phyloP scores from a whole-genome alignment of 306 rosid genomes.

The Castanea mollissima region DNA sequence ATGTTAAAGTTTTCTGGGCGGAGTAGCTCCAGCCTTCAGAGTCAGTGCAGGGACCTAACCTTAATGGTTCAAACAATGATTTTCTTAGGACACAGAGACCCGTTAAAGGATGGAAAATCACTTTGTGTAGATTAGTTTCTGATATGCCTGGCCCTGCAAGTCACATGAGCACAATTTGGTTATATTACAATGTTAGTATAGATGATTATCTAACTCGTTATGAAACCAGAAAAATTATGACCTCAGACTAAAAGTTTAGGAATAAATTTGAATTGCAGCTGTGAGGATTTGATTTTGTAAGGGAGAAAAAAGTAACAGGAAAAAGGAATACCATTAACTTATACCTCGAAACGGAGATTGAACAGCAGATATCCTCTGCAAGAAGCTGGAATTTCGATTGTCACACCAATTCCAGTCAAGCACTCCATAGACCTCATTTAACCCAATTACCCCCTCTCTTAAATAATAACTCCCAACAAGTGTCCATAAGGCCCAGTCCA shows the following conservation, averaged over 20 bases:
- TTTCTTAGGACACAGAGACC: slow-evolving; percentile 61
- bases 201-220: no score
- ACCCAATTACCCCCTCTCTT: slow-evolving; percentile 65
- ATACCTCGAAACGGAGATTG: slow-evolving; percentile 85
- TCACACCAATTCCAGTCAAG: slow-evolving; percentile 56
- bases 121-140: slow-evolving; percentile 31
- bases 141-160: slow-evolving; percentile 56
- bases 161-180: background rate
- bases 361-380: slow-evolving; percentile 50
- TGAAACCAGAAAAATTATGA: no score
- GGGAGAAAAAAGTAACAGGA: background rate
- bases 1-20: slow-evolving; percentile 38
- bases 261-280: no score
- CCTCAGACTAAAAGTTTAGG: no score
- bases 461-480: slow-evolving; percentile 78
- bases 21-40: slow-evolving; percentile 67
- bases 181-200: no score
- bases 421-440: slow-evolving; percentile 71
- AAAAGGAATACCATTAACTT: background rate
- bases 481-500: slow-evolving; percentile 88
- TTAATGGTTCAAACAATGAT: slow-evolving; percentile 39
- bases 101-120: slow-evolving; percentile 72
- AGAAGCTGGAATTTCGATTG: slow-evolving; percentile 46
- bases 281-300: background rate
- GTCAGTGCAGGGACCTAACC: slow-evolving; percentile 51